A percentile compares a stretch with the other conserved stretches of the same genome.
Conservation (phyloP, 2,329 filamentous ascomycete genomes). For the Sporothrix inflata region DNA sequence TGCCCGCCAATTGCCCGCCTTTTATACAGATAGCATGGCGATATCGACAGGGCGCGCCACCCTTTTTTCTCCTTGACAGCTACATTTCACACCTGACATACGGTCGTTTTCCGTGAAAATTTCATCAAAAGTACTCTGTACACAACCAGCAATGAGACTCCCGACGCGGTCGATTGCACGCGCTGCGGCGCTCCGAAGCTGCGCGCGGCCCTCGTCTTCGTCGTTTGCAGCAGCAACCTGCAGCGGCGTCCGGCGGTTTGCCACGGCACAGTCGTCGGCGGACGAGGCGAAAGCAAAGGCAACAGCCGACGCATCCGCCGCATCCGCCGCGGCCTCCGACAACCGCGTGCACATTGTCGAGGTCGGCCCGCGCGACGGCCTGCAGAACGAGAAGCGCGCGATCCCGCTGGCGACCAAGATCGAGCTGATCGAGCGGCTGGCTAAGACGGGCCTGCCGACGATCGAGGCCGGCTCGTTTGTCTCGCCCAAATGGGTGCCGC, state of each 20-base stretch:
- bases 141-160: not conserved
- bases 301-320: not conserved
- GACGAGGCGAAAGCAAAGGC: slow-evolving; percentile 9
- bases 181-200: slow-evolving; percentile 15
- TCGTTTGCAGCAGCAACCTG: not conserved
- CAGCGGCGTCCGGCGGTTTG: slow-evolving; percentile 18
- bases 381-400: slow-evolving; percentile 78
- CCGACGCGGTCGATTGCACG: slow-evolving; percentile 13
- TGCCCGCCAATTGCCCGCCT: not conserved
- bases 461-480: slow-evolving; percentile 87
- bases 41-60: not conserved
- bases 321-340: not conserved
- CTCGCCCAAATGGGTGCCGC: slow-evolving; percentile 81
- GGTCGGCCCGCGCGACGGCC: slow-evolving; percentile 82
- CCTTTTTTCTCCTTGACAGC: not conserved
- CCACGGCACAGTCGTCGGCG: slow-evolving; percentile 21
- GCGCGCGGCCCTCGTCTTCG: not conserved
- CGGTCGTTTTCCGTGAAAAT: not conserved
- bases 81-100: not conserved
- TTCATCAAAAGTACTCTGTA: not conserved
- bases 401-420: slow-evolving; percentile 76
- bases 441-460: slow-evolving; percentile 67
- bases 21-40: slow-evolving; percentile 7
- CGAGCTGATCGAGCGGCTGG: slow-evolving; percentile 71
- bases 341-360: slow-evolving; percentile 63